phyloP scores from a whole-genome alignment of 2,329 filamentous ascomycete species.

The Madurella mycetomatis region DNA sequence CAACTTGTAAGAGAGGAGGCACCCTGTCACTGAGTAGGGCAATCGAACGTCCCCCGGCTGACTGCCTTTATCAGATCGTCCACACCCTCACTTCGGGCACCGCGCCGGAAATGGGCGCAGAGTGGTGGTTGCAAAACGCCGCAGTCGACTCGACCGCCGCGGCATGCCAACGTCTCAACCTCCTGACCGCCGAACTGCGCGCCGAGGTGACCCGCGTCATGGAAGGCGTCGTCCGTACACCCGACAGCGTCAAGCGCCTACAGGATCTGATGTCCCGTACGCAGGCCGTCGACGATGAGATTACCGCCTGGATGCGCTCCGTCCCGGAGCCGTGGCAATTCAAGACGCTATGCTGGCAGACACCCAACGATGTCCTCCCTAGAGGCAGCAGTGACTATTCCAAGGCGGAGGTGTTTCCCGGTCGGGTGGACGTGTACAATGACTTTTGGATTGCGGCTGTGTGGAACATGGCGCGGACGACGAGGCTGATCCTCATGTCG shows the following conservation, averaged over 20 bases:
- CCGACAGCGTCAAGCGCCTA: conserved; percentile 48
- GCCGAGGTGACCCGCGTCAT: conserved; percentile 50
- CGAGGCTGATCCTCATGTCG: conserved; percentile 51
- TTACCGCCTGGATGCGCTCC: conserved; percentile 46
- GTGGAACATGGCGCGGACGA: conserved; percentile 52
- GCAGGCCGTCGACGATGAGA: conserved; percentile 49
- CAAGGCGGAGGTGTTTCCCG: conserved; percentile 54
- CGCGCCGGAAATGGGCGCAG: conserved; percentile 47
- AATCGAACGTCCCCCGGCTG: conserved; percentile 6
- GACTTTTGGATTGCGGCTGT: conserved; percentile 57
- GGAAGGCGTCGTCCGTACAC: conserved; percentile 40
- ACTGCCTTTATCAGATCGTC: conserved; percentile 44
- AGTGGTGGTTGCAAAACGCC: conserved; percentile 55
- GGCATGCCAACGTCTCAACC: conserved; percentile 48
- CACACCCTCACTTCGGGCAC: conserved; percentile 52
- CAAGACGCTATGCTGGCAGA: conserved; percentile 53
- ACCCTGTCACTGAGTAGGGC: not conserved
- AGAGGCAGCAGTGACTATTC: conserved; percentile 47
- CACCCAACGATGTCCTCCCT: conserved; percentile 43
- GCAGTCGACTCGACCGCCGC: conserved; percentile 46
- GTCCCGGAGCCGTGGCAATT: conserved; percentile 49
- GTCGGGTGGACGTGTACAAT: conserved; percentile 54
- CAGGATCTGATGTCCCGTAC: conserved; percentile 48
- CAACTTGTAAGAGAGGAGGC: conserved; percentile 47
- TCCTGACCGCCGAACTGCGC: conserved; percentile 53